Percentiles rank a stretch among this genome's conserved stretches.
These are phyloP conservation scores for Endothia cerciana DNA, from an alignment of 2,329 filamentous ascomycete species.

Conservation along the genomic window DNA sequence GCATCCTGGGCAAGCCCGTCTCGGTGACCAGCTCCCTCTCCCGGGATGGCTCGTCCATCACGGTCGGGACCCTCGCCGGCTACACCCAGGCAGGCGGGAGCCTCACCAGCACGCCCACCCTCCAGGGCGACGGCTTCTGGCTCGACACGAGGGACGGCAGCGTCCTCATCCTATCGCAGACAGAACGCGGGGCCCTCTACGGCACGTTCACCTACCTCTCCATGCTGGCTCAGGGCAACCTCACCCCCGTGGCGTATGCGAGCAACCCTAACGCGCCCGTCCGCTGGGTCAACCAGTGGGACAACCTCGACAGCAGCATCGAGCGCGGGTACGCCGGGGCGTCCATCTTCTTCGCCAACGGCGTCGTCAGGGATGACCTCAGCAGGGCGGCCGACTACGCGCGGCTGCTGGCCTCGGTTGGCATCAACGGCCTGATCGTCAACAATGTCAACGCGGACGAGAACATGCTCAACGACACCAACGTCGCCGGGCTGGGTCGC, in stretches of 20 bases:
- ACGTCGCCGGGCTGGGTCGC: conserved; percentile 63
- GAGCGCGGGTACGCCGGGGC: conserved; percentile 70
- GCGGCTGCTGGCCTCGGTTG: conserved; percentile 67
- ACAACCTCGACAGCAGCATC: conserved; percentile 70
- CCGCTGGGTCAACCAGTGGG: conserved; percentile 75
- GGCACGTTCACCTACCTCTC: conserved; percentile 72
- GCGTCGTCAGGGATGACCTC: conserved; percentile 59
- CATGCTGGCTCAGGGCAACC: conserved; percentile 63
- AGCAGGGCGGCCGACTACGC: conserved; percentile 65
- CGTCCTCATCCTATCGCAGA: conserved; percentile 65
- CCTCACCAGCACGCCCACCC: conserved; percentile 40
- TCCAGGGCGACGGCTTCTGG: conserved; percentile 65
- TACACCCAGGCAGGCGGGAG: conserved; percentile 44
- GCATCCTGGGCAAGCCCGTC: conserved; percentile 58
- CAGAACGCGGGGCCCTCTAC: conserved; percentile 70
- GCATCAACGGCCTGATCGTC: conserved; percentile 68
- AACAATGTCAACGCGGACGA: conserved; percentile 76
- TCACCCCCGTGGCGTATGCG: conserved; percentile 50
- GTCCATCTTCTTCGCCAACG: conserved; percentile 70
- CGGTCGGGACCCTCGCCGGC: conserved; percentile 53
- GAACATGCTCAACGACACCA: conserved; percentile 56
- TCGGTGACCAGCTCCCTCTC: conserved; percentile 34
- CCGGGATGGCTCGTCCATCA: conserved; percentile 40
- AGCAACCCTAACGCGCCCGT: conserved; percentile 64
- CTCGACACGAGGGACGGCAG: conserved; percentile 51